phyloP scores from a whole-genome alignment of 257 asterid species.

The Coffea eugenioides region DNA sequence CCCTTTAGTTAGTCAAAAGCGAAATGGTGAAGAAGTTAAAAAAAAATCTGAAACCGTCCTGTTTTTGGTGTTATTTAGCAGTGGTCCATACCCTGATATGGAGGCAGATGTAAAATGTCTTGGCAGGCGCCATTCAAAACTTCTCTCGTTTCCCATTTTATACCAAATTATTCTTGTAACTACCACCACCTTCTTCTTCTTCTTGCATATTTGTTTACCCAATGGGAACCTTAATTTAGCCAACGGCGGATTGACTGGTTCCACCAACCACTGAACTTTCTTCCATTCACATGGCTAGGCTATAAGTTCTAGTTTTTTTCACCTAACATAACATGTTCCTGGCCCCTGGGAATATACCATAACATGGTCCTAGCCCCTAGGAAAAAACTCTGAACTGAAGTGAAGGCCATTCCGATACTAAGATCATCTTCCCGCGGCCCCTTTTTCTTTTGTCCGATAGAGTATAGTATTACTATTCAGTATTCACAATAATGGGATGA shows the following conservation, averaged over 20 bases:
- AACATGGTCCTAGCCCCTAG: not conserved
- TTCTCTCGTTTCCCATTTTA: not conserved
- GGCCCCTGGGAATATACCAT: too few relatives aligned
- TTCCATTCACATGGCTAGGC: not conserved
- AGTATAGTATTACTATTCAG: too few relatives aligned
- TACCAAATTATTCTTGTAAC: not conserved
- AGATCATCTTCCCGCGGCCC: too few relatives aligned
- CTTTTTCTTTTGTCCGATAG: too few relatives aligned
- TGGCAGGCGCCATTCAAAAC: not conserved
- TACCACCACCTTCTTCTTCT: not conserved
- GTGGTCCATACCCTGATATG: conserved; percentile 7
- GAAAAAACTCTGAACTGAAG: not conserved
- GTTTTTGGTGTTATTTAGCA: not conserved
- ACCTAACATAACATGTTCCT: not conserved
- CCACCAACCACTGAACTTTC: not conserved
- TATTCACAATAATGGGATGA: too few relatives aligned
- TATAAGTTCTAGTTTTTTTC: too few relatives aligned
- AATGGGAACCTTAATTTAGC: not conserved
- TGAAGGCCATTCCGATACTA: too few relatives aligned
- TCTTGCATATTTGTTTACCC: not conserved
- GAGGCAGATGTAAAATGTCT: too few relatives aligned
- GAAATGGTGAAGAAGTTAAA: not conserved
- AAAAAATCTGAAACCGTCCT: not conserved
- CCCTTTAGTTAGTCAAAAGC: conserved; percentile 1
- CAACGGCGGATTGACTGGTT: not conserved